Base-by-base conservation (phyloP, 2,329 filamentous ascomycete species). In the Fusarium udum region DNA sequence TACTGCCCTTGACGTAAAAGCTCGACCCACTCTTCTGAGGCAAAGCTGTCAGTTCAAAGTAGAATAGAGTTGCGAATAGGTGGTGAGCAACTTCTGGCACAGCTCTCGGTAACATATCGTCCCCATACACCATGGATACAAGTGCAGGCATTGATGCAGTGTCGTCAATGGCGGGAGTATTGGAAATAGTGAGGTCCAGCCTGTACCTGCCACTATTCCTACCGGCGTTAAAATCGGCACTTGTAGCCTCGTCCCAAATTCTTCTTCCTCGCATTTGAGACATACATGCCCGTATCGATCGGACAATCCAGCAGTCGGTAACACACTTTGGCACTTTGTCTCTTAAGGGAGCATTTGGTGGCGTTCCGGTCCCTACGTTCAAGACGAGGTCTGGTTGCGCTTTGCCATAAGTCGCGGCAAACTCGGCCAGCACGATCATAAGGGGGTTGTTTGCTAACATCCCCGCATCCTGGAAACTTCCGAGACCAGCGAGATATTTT, bases 21-120 rank as follows among this genome's bases (percentile, higher is more conserved):
- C 39, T 64, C 5, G 40, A 62, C 55, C 53, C 39, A 7, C n/a
- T 14, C n/a, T 40, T 37, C 6, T 58, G 24, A n/a, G 61, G 36
- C 36, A 64, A 36, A 24, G 45, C n/a, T 15, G 46, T 42, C 31
- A 59, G 22, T 11, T 64, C 61, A 28, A 64, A 64, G 45, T 64
- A 64, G 39, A 64, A 58, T 31, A 64, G 53, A 51, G 61, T 64
- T 15, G 61, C 53, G 13, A 64, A 64, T 22, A 64, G 31, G 24
- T 45, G 53, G 15, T 32, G 28, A 7, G 61, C 46, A 18, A 64
- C 34, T 7, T 58, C 24, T 24, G 61, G 61, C 31, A 64, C 53
- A 43, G 43, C 43, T 15, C 40, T 2, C 31, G 59, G 36, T 7
- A 55, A 22, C 3, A n/a, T 40, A 40, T 20, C 18, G 32, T 64